These are phyloP conservation scores for Mycotypha africana DNA, from an alignment of 371 early-diverging fungal genomes.

Conservation along the genomic window DNA sequence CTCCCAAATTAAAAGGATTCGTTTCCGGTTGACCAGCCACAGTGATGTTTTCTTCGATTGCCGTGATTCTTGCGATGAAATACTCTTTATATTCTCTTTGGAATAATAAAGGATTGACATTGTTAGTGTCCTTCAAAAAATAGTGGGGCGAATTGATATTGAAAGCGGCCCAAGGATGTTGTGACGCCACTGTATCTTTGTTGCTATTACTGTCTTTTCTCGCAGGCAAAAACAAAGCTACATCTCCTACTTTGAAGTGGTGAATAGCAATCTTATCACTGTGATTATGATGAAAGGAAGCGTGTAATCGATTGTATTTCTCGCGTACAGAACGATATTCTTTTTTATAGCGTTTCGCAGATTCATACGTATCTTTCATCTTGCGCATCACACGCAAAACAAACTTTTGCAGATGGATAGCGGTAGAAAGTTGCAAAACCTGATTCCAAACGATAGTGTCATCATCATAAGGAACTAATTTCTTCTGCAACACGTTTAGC, in stretches of 20 bases:
- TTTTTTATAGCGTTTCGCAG: slow-evolving; percentile 29
- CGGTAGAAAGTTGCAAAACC: slow-evolving; percentile 22
- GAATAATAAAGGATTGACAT: too few relatives aligned
- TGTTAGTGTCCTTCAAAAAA: slow-evolving; percentile 55
- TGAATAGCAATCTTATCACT: slow-evolving; percentile 50
- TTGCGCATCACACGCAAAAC: slow-evolving; percentile 34
- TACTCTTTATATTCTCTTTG: slow-evolving; percentile 56
- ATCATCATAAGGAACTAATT: slow-evolving; percentile 21
- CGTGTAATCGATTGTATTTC: slow-evolving; percentile 32
- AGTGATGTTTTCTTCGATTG: slow-evolving; percentile 50
- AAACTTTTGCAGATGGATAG: slow-evolving; percentile 26
- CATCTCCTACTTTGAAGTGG: slow-evolving; percentile 66
- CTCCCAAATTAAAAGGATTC: slow-evolving; percentile 63
- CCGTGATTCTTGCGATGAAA: slow-evolving; percentile 63
- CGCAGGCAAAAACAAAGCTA: slow-evolving; percentile 73
- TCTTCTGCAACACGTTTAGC: slow-evolving; percentile 21
- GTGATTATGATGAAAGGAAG: too few relatives aligned
- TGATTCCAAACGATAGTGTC: slow-evolving; percentile 32
- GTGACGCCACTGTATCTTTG: slow-evolving; percentile 21
- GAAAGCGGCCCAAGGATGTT: slow-evolving; percentile 80
- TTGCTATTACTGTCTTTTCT: too few relatives aligned
- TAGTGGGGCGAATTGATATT: slow-evolving; percentile 74
- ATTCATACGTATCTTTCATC: slow-evolving; percentile 41
- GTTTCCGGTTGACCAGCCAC: slow-evolving; percentile 33
- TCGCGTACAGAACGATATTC: slow-evolving; percentile 38